Evolutionary conservation across 2,329 filamentous ascomycete genomes (phyloP).

Genomic region (Pezicula neosporulosa): DNA sequence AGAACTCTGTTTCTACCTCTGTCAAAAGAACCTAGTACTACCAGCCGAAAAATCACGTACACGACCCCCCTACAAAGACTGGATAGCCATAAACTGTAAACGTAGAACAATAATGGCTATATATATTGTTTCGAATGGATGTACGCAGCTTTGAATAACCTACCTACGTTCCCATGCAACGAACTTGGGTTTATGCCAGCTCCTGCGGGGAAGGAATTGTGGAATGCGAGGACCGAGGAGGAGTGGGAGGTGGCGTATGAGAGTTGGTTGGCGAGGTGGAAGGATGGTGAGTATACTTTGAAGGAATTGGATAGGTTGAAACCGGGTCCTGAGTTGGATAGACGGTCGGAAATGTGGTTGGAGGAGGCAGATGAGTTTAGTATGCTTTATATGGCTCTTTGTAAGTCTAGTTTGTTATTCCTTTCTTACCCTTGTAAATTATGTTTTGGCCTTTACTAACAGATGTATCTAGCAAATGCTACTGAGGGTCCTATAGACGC

Average conservation of each 20-base stretch:
- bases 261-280: constrained; percentile 32
- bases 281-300: constrained; percentile 25
- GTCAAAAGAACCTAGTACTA: constrained; percentile 30
- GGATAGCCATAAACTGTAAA: constrained; percentile 51
- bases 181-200: constrained; percentile 36
- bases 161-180: constrained; percentile 31
- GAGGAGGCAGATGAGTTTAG: constrained; percentile 40
- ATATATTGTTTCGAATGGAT: constrained; percentile 36
- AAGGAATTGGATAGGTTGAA: constrained; percentile 29
- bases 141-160: constrained; percentile 32
- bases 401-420: constrained; percentile 15
- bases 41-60: constrained; percentile 29
- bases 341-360: constrained; percentile 34
- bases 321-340: constrained; percentile 26
- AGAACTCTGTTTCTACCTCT: constrained; percentile 27
- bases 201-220: constrained; percentile 34
- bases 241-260: constrained; percentile 32
- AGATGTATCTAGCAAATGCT: too few species aligned
- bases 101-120: constrained; percentile 37
- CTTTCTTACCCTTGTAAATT: too few species aligned
- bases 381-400: constrained; percentile 34
- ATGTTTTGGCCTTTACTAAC: too few species aligned
- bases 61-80: constrained; percentile 31
- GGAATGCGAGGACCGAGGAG: constrained; percentile 29
- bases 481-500: too few species aligned